Conservation (phyloP, 2,329 filamentous ascomycete genomes). For the Chrysosphaeria jannelii region DNA sequence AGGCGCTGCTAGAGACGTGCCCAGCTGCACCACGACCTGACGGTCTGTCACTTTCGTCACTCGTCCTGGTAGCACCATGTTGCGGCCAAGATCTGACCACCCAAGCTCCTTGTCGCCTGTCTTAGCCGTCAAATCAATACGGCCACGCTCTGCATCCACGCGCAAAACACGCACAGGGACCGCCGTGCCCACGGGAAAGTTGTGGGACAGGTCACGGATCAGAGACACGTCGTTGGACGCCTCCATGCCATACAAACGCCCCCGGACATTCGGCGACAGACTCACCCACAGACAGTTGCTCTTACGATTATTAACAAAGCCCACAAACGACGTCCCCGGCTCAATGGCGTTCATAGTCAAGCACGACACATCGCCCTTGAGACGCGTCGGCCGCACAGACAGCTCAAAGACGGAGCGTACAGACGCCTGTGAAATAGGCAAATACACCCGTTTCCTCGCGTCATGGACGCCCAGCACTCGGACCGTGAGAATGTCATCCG, state of each 20-base stretch:
- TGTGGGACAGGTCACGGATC: constrained; percentile 40
- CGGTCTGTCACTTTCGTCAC: constrained; percentile 67
- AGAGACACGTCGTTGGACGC: constrained; percentile 64
- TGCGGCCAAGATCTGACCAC: constrained; percentile 41
- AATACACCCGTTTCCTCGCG: constrained; percentile 64
- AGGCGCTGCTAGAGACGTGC: constrained; percentile 47
- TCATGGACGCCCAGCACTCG: constrained; percentile 70
- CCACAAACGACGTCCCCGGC: constrained; percentile 40
- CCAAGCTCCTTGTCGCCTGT: constrained; percentile 26
- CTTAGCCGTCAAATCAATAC: constrained; percentile 57
- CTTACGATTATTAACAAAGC: constrained; percentile 72
- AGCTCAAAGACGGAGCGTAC: constrained; percentile 67
- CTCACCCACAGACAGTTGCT: constrained; percentile 71
- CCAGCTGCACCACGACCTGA: constrained; percentile 61
- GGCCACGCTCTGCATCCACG: constrained; percentile 41
- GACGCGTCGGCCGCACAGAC: constrained; percentile 43
- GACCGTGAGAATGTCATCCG: constrained; percentile 40
- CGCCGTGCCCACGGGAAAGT: constrained; percentile 77
- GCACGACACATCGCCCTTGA: constrained; percentile 13
- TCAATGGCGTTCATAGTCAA: constrained; percentile 45
- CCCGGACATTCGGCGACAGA: constrained; percentile 62
- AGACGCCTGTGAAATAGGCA: constrained; percentile 66
- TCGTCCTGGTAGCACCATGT: constrained; percentile 55
- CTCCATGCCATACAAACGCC: constrained; percentile 55
- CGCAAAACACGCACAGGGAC: constrained; percentile 49